Percentiles rank a stretch among this genome's conserved stretches.
Evolutionary conservation across 257 asterid species (phyloP).

Genomic region (Gynochthodes officinalis): DNA sequence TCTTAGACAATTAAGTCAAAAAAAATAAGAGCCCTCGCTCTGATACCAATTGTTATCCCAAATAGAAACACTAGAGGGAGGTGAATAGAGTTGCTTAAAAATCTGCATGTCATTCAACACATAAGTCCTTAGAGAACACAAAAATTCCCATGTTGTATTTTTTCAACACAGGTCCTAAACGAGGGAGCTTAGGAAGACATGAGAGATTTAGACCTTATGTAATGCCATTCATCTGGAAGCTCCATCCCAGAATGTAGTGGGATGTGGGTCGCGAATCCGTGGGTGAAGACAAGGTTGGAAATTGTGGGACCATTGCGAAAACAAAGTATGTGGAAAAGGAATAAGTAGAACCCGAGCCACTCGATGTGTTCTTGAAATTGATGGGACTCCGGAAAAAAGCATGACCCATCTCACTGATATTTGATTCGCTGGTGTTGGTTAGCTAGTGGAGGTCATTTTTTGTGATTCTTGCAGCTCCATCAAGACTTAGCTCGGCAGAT

Average conservation of each 20-base stretch:
- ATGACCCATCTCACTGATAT: background rate
- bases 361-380: slow-evolving; percentile 10
- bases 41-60: too few species aligned
- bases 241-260: slow-evolving; percentile 26
- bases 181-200: slow-evolving; percentile 6
- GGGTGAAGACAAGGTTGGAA: slow-evolving; percentile 14
- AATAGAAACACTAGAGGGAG: too few species aligned
- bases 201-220: slow-evolving; percentile 14
- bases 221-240: slow-evolving; percentile 24
- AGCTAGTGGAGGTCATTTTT: slow-evolving; percentile 18
- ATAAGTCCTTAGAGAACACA: too few species aligned
- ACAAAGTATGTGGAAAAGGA: slow-evolving; percentile 27
- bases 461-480: slow-evolving; percentile 17
- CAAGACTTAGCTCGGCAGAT: slow-evolving; percentile 14
- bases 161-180: slow-evolving; percentile 8
- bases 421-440: slow-evolving; percentile 8
- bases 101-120: too few species aligned
- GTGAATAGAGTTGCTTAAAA: too few species aligned
- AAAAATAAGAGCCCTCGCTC: too few species aligned
- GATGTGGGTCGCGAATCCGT: background rate
- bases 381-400: slow-evolving; percentile 17
- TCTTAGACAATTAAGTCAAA: too few species aligned
- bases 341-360: slow-evolving; percentile 6
- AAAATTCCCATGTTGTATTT: too few species aligned
- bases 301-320: slow-evolving; percentile 22